phyloP scores from a whole-genome alignment of 768 basidiomycete species.

The Auricularia sp. region DNA sequence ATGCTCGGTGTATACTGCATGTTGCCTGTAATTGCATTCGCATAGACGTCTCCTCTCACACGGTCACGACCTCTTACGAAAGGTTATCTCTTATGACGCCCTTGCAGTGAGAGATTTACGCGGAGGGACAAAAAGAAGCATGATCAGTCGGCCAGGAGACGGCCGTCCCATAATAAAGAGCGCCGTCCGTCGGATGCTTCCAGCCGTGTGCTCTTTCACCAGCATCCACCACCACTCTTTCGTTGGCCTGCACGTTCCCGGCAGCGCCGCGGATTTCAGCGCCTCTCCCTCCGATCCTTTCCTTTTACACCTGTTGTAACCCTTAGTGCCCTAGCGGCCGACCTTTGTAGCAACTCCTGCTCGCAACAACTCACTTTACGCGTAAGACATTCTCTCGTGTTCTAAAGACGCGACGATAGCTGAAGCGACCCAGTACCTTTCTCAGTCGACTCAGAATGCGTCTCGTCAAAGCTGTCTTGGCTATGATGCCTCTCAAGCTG shows the following conservation, averaged over 20 bases:
- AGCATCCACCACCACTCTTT: neutral
- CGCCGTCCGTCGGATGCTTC: neutral
- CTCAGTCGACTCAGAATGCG: neutral
- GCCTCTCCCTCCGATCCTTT: neutral
- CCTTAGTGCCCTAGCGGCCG: neutral
- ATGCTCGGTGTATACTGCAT: neutral
- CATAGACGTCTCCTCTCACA: neutral
- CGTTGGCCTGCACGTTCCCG: neutral
- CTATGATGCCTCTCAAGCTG: neutral
- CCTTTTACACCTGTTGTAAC: neutral
- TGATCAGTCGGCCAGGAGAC: no score
- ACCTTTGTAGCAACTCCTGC: neutral
- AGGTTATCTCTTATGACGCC: no score
- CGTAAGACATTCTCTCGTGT: neutral
- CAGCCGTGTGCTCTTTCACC: neutral
- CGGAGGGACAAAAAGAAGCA: no score
- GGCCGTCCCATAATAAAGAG: no score
- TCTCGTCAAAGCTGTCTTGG: neutral
- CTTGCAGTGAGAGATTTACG: no score
- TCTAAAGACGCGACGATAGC: neutral
- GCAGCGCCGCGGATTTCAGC: neutral
- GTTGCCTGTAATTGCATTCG: neutral
- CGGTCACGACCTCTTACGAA: no score
- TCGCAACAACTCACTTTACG: neutral
- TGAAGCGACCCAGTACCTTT: neutral